Base-by-base conservation (phyloP, 306 rosid species). In the Medicago ruthenica region DNA sequence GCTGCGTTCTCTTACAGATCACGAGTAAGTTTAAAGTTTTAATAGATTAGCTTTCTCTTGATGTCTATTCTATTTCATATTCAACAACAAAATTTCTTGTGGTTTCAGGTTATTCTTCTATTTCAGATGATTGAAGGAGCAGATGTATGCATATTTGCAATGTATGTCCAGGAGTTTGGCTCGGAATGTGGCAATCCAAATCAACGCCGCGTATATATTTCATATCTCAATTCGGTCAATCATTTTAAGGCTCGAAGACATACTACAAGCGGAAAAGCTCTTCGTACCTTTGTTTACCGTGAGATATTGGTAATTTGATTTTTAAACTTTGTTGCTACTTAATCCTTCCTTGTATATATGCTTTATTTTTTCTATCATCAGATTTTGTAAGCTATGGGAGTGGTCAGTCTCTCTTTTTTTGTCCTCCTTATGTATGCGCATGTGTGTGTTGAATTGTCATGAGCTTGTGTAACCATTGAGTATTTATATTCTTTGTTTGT, bases 51-150 rank as follows among this genome's bases (percentile, higher is more conserved):
- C 16, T 15, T 27, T 69, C 63, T 47, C 57, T 11, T 18, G 11
- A 40, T 69, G 62, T 67, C 50, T 13, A 31, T 6, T 24, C 17
- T 80, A 47, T 57, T 78, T 78, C 53, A 31, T 6, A 44, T 37
- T 17, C 12, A 48, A 10, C 70, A 18, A 41, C 57, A 34, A 10
- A 8, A 21, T 9, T 66, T 21, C 39, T 44, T 57, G 40, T n/a
- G n/a, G n/a, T n/a, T n/a, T n/a, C n/a, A n/a, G n/a, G n/a, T n/a
- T n/a, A n/a, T n/a, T n/a, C n/a, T 91, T 76, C 74, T 89, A 81
- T 92, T 89, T 87, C 96, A 92, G 76, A 69, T 81, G 83, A 88
- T 89, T 65, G 93, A 82, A 55, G 97, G 93, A 15, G 88, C 80
- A 34, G 97, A 92, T 48, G 78, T 92, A 48, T 92, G 93, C 77